These are phyloP conservation scores for Tricholoma terreum DNA, from an alignment of 768 basidiomycete species.

Conservation along the genomic window DNA sequence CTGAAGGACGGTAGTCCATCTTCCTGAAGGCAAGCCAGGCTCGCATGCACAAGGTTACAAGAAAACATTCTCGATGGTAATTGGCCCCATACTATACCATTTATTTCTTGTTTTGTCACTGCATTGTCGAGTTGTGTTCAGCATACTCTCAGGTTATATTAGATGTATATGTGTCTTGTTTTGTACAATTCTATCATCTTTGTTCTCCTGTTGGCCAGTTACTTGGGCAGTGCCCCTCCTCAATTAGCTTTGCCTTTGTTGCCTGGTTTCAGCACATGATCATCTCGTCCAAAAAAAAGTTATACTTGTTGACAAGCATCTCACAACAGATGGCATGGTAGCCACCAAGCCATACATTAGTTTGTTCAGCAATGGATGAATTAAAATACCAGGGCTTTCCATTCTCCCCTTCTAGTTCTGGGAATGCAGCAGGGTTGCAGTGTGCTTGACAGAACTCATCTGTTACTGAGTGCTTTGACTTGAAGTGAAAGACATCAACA, in stretches of 20 bases:
- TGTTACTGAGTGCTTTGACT: too few relatives aligned
- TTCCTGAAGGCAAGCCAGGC: background rate
- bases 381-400: too few relatives aligned
- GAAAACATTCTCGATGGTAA: background rate
- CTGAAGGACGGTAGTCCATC: background rate
- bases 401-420: too few relatives aligned
- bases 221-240: background rate
- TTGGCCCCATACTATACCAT: background rate
- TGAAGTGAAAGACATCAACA: too few relatives aligned
- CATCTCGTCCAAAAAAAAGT: constrained; percentile 34
- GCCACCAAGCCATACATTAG: constrained; percentile 22
- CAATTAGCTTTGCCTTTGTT: background rate
- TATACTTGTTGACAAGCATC: constrained; percentile 28
- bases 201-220: background rate
- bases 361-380: too few relatives aligned
- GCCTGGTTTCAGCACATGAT: background rate
- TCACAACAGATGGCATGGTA: constrained; percentile 32
- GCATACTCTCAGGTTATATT: too few relatives aligned
- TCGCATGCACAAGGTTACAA: background rate
- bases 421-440: too few relatives aligned
- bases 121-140: background rate
- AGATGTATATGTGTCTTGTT: background rate
- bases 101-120: background rate
- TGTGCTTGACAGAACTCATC: too few relatives aligned
- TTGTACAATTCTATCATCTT: background rate